Evolutionary conservation across 2,329 filamentous ascomycete species (phyloP).

Genomic region (Talaromyces sp.): DNA sequence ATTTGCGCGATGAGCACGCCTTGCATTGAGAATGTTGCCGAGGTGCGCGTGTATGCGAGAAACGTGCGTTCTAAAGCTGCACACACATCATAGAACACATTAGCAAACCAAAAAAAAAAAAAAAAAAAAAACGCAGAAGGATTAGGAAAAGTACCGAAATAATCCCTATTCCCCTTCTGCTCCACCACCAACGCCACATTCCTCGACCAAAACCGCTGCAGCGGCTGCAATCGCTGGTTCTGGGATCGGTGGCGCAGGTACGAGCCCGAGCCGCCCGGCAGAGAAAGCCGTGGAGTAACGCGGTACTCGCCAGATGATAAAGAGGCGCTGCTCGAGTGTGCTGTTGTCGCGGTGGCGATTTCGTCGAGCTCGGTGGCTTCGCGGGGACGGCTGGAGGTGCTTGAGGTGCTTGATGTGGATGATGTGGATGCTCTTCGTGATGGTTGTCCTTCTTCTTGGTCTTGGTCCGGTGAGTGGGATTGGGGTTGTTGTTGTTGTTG

Average conservation of each 20-base stretch:
- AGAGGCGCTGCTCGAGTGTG: constrained; percentile 17
- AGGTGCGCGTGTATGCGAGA: constrained; percentile 67
- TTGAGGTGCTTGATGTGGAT: background rate
- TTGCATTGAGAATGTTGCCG: constrained; percentile 61
- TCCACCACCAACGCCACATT: constrained; percentile 33
- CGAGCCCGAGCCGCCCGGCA: background rate
- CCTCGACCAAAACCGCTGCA: constrained; percentile 76
- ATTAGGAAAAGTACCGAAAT: no score
- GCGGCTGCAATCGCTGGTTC: constrained; percentile 59
- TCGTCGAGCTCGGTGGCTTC: constrained; percentile 13
- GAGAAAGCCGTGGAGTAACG: constrained; percentile 18
- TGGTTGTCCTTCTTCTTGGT: background rate
- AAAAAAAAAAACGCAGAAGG: no score
- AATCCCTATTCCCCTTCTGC: constrained; percentile 37
- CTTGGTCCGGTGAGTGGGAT: background rate
- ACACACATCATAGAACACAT: background rate
- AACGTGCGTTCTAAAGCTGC: constrained; percentile 70
- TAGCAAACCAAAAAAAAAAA: no score
- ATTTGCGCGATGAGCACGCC: constrained; percentile 64
- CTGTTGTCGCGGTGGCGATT: background rate
- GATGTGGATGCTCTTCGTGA: background rate
- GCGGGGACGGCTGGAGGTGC: constrained; percentile 5
- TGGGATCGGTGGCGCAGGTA: constrained; percentile 8
- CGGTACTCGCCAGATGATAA: constrained; percentile 31
- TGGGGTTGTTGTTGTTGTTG: no score